Evolutionary conservation across 345 rosid species (phyloP).

Genomic region (Acer campestre): DNA sequence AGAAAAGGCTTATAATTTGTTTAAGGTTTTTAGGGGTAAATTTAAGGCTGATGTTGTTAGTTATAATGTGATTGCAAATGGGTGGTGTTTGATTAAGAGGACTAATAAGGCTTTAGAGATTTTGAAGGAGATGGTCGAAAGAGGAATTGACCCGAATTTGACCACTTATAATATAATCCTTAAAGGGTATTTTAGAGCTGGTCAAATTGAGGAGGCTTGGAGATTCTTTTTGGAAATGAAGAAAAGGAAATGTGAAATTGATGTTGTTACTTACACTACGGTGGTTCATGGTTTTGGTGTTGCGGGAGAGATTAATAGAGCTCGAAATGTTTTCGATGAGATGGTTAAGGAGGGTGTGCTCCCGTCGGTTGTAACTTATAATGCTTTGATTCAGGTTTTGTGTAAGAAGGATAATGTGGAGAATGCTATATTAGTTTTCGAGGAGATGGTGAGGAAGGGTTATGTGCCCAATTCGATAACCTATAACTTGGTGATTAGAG

Average conservation of each 20-base stretch:
- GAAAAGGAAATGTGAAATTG: slow-evolving; percentile 68
- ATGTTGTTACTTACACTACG: slow-evolving; percentile 80
- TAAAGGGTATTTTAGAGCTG: slow-evolving; percentile 76
- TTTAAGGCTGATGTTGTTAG: slow-evolving; percentile 73
- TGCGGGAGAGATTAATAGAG: slow-evolving; percentile 64
- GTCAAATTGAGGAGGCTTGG: slow-evolving; percentile 84
- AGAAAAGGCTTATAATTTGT: slow-evolving; percentile 73
- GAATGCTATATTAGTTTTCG: slow-evolving; percentile 66
- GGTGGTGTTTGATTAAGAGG: slow-evolving; percentile 91
- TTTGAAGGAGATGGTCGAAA: slow-evolving; percentile 83
- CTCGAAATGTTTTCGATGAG: slow-evolving; percentile 61
- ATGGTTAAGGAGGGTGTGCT: slow-evolving; percentile 77
- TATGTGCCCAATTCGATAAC: slow-evolving; percentile 67
- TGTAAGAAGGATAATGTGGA: slow-evolving; percentile 89
- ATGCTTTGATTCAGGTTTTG: slow-evolving; percentile 85
- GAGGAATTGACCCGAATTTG: slow-evolving; percentile 64
- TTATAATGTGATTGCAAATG: slow-evolving; percentile 78
- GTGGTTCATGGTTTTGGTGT: slow-evolving; percentile 85
- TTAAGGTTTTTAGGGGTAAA: slow-evolving; percentile 60
- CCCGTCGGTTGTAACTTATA: slow-evolving; percentile 85
- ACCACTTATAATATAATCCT: slow-evolving; percentile 74
- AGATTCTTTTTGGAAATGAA: slow-evolving; percentile 87
- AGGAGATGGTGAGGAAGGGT: slow-evolving; percentile 80
- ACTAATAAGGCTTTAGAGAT: slow-evolving; percentile 72
- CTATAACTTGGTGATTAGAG: slow-evolving; percentile 77